Base-by-base conservation (phyloP, 768 basidiomycete species). In the Agrocybe praecox region DNA sequence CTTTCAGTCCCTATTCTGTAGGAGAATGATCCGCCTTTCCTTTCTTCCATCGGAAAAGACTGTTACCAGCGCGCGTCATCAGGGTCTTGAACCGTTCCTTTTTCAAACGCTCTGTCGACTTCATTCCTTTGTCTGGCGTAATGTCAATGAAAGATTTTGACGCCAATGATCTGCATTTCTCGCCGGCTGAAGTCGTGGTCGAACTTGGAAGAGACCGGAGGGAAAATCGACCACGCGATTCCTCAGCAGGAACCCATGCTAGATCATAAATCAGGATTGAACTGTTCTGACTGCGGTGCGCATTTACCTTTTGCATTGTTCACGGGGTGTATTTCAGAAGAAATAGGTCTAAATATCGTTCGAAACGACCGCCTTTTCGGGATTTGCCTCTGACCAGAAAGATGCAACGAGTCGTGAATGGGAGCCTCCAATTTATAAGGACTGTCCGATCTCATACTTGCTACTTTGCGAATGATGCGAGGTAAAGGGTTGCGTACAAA, bases 71-170 rank as follows among this genome's bases (percentile, higher is more conserved):
- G 46, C 61, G 65, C 17, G 63, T 51, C 47, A 71, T 53, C 14
- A 71, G 57, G 43, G 45, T 59, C 46, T 59, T 66, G 42, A 71
- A 55, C 26, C 62, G 61, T 45, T 65, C 66, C 46, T 57, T 55
- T 46, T 55, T 65, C 14, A 55, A 56, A 40, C 61, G 56, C 51
- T 52, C 46, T 23, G 53, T 56, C n/a, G 52, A 49, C 36, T 33
- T 48, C 34, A 36, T 55, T 22, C 18, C 54, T 60, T 53, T 62
- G 26, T 73, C 71, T 22, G 71, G 73, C 19, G 72, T 73, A 52
- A 77, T 71, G 55, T 75, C 69, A 29, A 77, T 77, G 58, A 77
- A 77, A 9, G 76, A 76, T 52, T 58, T 69, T 2, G 69, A 66
- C 6, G 58, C 53, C 10, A 62, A 59, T 11, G 50, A 33, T 51